Evolutionary conservation across 2,329 filamentous ascomycete genomes (phyloP), one percentile per base, ranked within the genome.

Genomic region (Beauveria asiatica): DNA sequence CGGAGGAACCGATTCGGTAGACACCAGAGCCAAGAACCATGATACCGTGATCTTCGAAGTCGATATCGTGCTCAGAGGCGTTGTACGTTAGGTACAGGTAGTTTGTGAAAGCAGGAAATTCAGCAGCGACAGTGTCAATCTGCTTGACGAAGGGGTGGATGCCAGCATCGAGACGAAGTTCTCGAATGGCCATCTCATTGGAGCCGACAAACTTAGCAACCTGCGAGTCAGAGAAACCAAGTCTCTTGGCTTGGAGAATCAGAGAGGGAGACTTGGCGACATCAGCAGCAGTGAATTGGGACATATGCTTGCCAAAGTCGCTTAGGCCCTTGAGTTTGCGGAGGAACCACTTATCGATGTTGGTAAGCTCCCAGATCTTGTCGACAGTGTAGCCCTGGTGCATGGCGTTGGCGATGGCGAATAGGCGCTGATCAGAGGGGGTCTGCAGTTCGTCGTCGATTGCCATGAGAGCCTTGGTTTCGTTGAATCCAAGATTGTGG

Each of bases 301-400:
- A 80, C 85, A 97, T 90, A 25, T 82, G 74, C 76, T 92, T 93
- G 70, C 87, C 86, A 68, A 97, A 97, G 76, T 96, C 84, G 74
- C 87, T 96, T 10, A 99, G 79, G 30, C 88, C 87, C 83, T 96
- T 96, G 61, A 99, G 85, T 74, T 91, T 92, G 75, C 84, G 86
- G 65, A 99, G 78, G 80, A 97, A 99, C 94, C 94, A 99, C 75
- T 95, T 96, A 78, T 97, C 94, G 68, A 99, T 99, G 78, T 93
- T 92, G 70, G 94, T 99, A 79, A 97, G 82, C 73, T 97, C 90
- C 92, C 92, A 97, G 72, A 99, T 96, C 77, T 96, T 94, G 70
- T 97, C 90, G 41, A 97, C 92, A 4, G 85, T 88, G 77, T 97
- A 99, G 37, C 93, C 94, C 61, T 88, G 80, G 71, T 92, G 86